phyloP scores from a whole-genome alignment of 2,329 filamentous ascomycete species.

The Colletotrichum sansevieriae region DNA sequence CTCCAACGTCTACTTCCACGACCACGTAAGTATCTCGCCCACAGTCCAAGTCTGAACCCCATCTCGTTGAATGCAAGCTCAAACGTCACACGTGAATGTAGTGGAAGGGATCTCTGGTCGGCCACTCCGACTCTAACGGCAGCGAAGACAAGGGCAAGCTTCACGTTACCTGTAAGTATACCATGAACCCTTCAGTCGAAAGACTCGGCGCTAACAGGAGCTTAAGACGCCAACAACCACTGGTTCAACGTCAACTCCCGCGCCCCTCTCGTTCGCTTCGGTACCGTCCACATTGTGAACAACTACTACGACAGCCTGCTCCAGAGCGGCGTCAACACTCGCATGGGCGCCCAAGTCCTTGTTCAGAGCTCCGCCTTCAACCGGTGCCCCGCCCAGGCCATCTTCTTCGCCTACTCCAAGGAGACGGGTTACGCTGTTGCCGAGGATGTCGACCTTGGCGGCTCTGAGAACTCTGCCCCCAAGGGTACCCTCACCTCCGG shows the following conservation, averaged over 20 bases:
- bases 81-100: constrained; percentile 53
- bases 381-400: constrained; percentile 48
- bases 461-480: constrained; percentile 60
- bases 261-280: constrained; percentile 70
- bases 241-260: constrained; percentile 72
- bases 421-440: constrained; percentile 54
- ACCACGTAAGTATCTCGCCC: constrained; percentile 50
- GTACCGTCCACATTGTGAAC: constrained; percentile 66
- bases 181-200: too few species aligned
- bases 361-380: constrained; percentile 66
- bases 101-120: constrained; percentile 70
- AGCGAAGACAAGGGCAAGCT: constrained; percentile 70
- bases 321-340: constrained; percentile 65
- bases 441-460: constrained; percentile 56
- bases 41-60: background rate
- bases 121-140: constrained; percentile 70
- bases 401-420: constrained; percentile 54
- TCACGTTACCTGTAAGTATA: constrained; percentile 61
- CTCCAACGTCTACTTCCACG: constrained; percentile 57
- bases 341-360: constrained; percentile 64
- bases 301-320: constrained; percentile 59
- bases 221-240: constrained; percentile 67
- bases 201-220: too few species aligned
- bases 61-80: background rate
- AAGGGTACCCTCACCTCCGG: constrained; percentile 60